Conservation (phyloP, 352 stramenopile genomes). For the Pythium periplocum region DNA sequence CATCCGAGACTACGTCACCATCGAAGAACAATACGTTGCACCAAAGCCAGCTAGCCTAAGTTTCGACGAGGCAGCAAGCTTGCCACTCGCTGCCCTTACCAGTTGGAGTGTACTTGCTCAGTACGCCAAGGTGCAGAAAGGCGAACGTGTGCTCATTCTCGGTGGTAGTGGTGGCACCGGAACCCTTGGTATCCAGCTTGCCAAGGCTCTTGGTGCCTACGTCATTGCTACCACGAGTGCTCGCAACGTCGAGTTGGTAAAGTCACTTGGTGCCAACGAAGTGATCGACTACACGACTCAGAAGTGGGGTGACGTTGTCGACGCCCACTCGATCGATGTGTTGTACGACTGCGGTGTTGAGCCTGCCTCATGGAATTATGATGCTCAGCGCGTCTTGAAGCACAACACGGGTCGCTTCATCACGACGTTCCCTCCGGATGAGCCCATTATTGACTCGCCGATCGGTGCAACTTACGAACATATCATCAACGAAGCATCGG, state of each 20-base stretch:
- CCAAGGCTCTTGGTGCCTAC: conserved; percentile 24
- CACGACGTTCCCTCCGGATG: no score
- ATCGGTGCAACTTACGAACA: no score
- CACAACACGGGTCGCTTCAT: no score
- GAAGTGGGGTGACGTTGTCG: conserved; percentile 26
- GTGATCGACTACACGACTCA: conserved; percentile 39
- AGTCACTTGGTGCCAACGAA: conserved; percentile 32
- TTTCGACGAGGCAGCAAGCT: conserved; percentile 32
- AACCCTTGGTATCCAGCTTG: conserved; percentile 38
- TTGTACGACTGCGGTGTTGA: no score
- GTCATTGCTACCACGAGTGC: conserved; percentile 27
- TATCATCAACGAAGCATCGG: no score
- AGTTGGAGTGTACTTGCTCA: conserved; percentile 32
- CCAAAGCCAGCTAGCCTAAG: conserved; percentile 34
- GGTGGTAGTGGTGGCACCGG: conserved; percentile 33
- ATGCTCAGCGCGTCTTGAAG: no score
- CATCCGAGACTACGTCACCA: conserved; percentile 22
- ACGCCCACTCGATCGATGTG: no score
- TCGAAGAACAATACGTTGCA: conserved; percentile 31
- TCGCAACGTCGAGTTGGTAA: conserved; percentile 29
- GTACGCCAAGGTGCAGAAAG: conserved; percentile 31
- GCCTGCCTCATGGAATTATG: conserved; percentile 6
- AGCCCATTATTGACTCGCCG: no score
- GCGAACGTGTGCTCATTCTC: conserved; percentile 38
- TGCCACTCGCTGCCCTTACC: conserved; percentile 28